phyloP scores from a whole-genome alignment of 208 protist genomes.

The Acanthamoeba healyi region DNA sequence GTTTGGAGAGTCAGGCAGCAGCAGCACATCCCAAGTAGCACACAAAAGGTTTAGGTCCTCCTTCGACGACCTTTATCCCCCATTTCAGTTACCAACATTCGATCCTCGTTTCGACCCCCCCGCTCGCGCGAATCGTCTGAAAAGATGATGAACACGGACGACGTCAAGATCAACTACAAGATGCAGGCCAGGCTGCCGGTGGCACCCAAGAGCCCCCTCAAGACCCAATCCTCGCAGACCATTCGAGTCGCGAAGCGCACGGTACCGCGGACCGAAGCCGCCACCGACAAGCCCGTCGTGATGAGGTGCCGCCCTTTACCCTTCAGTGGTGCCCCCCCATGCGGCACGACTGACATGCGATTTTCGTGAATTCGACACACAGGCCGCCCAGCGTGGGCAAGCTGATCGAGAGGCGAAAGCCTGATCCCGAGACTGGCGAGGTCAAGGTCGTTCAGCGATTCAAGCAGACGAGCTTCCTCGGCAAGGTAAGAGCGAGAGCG shows the following conservation, averaged over 20 bases:
- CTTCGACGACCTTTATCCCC: neutral
- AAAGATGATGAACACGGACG: constrained; percentile 34
- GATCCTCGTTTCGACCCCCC: neutral
- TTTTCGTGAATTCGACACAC: neutral
- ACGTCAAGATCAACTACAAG: constrained; percentile 45
- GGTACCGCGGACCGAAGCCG: neutral
- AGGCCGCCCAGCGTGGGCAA: constrained; percentile 42
- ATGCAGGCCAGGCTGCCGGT: constrained; percentile 37
- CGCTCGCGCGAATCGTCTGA: neutral
- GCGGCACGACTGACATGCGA: neutral
- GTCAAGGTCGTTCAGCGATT: constrained; percentile 15
- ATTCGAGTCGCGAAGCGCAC: constrained; percentile 23
- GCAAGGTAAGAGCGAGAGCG: neutral
- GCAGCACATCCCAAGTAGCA: neutral
- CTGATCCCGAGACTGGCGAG: constrained; percentile 64
- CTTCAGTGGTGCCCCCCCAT: neutral
- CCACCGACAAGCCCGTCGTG: neutral
- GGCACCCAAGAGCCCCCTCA: constrained; percentile 25
- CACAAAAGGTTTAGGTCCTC: neutral
- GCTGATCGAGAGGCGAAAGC: constrained; percentile 51
- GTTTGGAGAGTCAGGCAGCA: neutral
- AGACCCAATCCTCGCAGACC: neutral
- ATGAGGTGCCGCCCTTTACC: neutral
- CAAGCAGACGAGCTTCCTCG: constrained; percentile 43
- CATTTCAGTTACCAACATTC: neutral